phyloP scores from a whole-genome alignment of 768 basidiomycete genomes.

The Naganishia randhawae region DNA sequence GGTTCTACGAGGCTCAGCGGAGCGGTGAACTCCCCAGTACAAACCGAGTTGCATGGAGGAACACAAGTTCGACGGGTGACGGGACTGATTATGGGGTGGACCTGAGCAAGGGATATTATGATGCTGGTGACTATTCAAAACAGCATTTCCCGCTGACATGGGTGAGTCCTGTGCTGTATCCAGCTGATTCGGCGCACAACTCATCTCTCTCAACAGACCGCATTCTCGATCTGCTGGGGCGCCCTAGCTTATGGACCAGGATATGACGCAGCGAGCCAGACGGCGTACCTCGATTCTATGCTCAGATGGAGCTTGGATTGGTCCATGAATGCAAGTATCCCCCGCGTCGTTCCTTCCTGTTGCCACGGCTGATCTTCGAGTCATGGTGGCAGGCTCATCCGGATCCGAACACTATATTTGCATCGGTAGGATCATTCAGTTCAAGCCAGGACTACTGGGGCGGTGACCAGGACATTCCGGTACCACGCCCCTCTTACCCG shows the following conservation, averaged over 20 bases:
- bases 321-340: constrained; percentile 77
- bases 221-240: constrained; percentile 88
- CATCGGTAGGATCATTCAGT: constrained; percentile 67
- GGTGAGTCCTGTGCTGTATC: constrained; percentile 27
- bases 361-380: neutral
- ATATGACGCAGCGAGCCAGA: constrained; percentile 80
- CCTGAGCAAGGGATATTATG: constrained; percentile 82
- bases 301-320: constrained; percentile 87
- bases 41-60: constrained; percentile 82
- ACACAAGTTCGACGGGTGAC: constrained; percentile 72
- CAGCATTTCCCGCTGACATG: constrained; percentile 20
- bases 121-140: constrained; percentile 65
- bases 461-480: constrained; percentile 67
- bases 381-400: constrained; percentile 68
- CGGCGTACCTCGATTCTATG: constrained; percentile 84
- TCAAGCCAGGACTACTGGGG: constrained; percentile 83
- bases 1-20: constrained; percentile 88
- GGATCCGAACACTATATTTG: constrained; percentile 64
- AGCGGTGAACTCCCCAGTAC: constrained; percentile 66
- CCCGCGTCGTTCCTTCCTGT: neutral
- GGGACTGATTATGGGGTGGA: constrained; percentile 71
- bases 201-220: constrained; percentile 52
- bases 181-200: neutral
- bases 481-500: constrained; percentile 64
- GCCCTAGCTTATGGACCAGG: constrained; percentile 78